phyloP scores from a whole-genome alignment of 768 basidiomycete species.

The Cantharellus anzutake region DNA sequence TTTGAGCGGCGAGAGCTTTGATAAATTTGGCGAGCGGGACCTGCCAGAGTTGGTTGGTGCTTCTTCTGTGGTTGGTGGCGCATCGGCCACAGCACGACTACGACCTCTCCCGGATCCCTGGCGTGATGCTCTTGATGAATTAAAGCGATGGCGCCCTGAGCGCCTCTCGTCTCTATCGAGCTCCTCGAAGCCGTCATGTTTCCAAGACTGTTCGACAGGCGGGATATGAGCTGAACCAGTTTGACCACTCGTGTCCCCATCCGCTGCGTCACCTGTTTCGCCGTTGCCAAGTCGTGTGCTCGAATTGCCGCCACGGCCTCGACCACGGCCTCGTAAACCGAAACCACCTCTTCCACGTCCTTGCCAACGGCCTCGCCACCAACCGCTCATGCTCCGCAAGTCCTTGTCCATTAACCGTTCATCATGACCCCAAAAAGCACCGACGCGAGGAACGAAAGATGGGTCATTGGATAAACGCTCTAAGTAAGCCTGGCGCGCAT shows the following conservation, averaged over 20 bases:
- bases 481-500: slow-evolving; percentile 73
- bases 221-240: not conserved
- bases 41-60: not conserved
- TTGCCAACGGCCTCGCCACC: slow-evolving; percentile 74
- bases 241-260: slow-evolving; percentile 9
- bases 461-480: slow-evolving; percentile 68
- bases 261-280: slow-evolving; percentile 10
- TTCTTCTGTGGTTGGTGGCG: not conserved
- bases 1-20: not conserved
- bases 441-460: slow-evolving; percentile 75
- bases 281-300: slow-evolving; percentile 11
- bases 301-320: slow-evolving; percentile 24
- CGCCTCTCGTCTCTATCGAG: slow-evolving; percentile 38
- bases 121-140: not conserved
- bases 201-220: slow-evolving; percentile 48
- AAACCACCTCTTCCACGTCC: slow-evolving; percentile 46
- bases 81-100: too few species aligned
- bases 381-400: slow-evolving; percentile 60
- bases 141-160: slow-evolving; percentile 4
- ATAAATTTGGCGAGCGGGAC: not conserved
- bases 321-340: slow-evolving; percentile 35
- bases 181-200: slow-evolving; percentile 78
- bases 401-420: slow-evolving; percentile 75
- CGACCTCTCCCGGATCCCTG: too few species aligned
- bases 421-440: slow-evolving; percentile 90